Evolutionary conservation across 129 eudicot genomes (phyloP), one percentile per base, ranked within the genome.

Genomic region (Centrapalus pauciflorus): DNA sequence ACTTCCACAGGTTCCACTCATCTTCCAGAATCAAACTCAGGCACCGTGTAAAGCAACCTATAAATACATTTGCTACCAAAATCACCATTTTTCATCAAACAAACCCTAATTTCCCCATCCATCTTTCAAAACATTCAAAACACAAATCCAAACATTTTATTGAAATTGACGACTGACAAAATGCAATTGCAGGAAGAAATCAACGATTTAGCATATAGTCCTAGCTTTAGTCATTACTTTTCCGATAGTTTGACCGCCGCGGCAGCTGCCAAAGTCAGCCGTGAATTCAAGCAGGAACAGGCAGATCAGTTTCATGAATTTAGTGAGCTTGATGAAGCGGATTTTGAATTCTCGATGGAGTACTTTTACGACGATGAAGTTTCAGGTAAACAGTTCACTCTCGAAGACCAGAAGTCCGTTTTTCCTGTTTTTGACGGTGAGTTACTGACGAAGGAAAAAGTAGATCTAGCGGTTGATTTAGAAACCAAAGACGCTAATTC

Each of bases 171-270:
- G n/a, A 37, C 35, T 55, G 0, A 10, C 30, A 55, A 55, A 59
- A 58, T 59, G 68, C 50, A 71, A n/a, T 48, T 43, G 30, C 49
- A 58, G 5, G 32, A 11, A 6, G 37, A 59, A 46, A 33, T 27
- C 27, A 30, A 60, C 50, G 76, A 48, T 45, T 11, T 23, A 60
- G 49, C 28, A 41, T 8, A 43, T 72, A 60, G 86, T 24, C 79
- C 79, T 12, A 86, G 88, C 74, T 83, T 86, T 27, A 86, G 29
- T 38, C 55, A 70, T 40, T 83, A 86, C 76, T 82, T 81, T 3
- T 49, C 75, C 3, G 74, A 55, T 52, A 46, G 61, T 38, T 50
- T 65, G 2, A 84, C 95, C 10, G 79, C 79, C 20, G 69, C 27
- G 11, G 86, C 79, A 1, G 79, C 89, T 20, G 63, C 13, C 12